phyloP scores from a whole-genome alignment of 2,329 filamentous ascomycete species.

The Fusarium devonianum region DNA sequence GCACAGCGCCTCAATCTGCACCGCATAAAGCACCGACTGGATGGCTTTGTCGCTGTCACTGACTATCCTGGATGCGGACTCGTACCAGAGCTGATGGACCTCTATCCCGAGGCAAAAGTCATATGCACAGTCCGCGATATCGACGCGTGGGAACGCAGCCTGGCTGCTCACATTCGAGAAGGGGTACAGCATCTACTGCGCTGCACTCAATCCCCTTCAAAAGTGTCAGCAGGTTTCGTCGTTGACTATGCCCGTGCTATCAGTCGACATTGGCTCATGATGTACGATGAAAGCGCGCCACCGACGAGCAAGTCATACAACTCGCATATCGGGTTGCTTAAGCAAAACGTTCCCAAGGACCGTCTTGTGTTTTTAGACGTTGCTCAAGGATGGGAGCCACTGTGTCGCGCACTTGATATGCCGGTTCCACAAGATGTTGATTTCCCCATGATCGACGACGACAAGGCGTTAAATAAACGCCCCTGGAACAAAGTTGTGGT shows the following conservation, averaged over 20 bases:
- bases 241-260: slow-evolving; percentile 17
- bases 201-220: too few relatives aligned
- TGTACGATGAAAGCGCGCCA: slow-evolving; percentile 10
- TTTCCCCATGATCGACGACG: not conserved
- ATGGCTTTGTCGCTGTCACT: not conserved
- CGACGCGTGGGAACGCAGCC: slow-evolving; percentile 30
- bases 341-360: slow-evolving; percentile 33
- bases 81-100: slow-evolving; percentile 14
- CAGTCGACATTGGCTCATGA: slow-evolving; percentile 1
- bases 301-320: slow-evolving; percentile 12
- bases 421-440: not conserved
- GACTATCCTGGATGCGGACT: slow-evolving; percentile 13
- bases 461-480: too few relatives aligned
- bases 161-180: too few relatives aligned
- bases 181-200: too few relatives aligned
- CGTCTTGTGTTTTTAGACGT: slow-evolving; percentile 39
- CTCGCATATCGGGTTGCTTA: slow-evolving; percentile 10
- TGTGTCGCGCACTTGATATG: slow-evolving; percentile 43
- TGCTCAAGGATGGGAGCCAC: slow-evolving; percentile 44
- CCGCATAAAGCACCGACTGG: not conserved
- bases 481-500: too few relatives aligned
- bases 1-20: not conserved
- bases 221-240: too few relatives aligned
- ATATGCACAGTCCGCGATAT: slow-evolving; percentile 32
- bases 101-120: slow-evolving; percentile 33